Evolutionary conservation across 192 early-diverging fungal species (phyloP).

Genomic region (Backusella psychrophila): DNA sequence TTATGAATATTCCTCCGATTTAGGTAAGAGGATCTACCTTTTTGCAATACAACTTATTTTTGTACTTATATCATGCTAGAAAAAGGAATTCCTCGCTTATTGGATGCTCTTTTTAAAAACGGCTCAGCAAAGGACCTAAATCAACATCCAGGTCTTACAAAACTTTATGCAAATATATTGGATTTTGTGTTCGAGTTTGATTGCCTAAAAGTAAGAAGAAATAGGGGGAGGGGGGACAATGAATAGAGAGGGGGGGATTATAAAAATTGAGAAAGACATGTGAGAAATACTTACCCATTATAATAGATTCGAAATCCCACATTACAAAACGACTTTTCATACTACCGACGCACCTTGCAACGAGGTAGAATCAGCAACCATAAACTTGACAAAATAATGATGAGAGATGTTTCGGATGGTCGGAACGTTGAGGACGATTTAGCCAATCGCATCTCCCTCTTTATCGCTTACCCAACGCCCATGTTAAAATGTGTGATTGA

Average conservation of each 20-base stretch:
- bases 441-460: conserved; percentile 91
- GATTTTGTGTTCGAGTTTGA: conserved; percentile 91
- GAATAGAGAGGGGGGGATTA: no score
- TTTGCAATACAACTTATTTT: background rate
- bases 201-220: conserved; percentile 65
- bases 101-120: conserved; percentile 62
- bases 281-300: no score
- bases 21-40: conserved; percentile 51
- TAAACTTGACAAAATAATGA: background rate
- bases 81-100: conserved; percentile 54
- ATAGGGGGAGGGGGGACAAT: background rate
- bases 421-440: conserved; percentile 68
- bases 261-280: no score
- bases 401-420: conserved; percentile 34
- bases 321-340: conserved; percentile 95
- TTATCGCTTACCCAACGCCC: conserved; percentile 90
- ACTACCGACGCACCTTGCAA: conserved; percentile 85
- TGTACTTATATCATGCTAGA: conserved; percentile 37
- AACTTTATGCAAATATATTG: conserved; percentile 75
- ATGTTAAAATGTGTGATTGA: conserved; percentile 86
- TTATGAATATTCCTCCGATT: conserved; percentile 70
- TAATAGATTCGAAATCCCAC: conserved; percentile 22
- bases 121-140: conserved; percentile 56
- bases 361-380: conserved; percentile 46
- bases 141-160: conserved; percentile 72